Evolutionary conservation across 1,139 yeast genomes (phyloP).

Genomic region (Zygotorulaspora mrakii): DNA sequence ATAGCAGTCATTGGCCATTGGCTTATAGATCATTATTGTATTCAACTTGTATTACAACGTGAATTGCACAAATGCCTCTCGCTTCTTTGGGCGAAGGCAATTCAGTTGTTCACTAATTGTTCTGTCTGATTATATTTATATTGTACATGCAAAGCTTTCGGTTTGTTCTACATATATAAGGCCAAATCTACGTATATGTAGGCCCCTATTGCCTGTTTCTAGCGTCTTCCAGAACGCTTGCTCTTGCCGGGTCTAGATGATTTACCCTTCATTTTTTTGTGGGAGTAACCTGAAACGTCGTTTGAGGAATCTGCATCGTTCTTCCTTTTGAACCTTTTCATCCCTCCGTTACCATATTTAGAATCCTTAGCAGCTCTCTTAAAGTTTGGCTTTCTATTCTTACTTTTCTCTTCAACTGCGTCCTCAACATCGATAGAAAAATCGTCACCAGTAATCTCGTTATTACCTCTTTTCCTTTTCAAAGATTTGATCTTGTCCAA

Average conservation of each 20-base stretch:
- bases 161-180: background rate
- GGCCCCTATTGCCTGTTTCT: background rate
- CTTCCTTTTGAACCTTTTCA: constrained; percentile 66
- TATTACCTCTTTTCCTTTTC: constrained; percentile 79
- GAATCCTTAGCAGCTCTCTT: constrained; percentile 67
- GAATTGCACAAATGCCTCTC: no score
- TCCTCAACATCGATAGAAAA: constrained; percentile 85
- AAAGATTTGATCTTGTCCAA: constrained; percentile 84
- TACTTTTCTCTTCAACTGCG: constrained; percentile 43
- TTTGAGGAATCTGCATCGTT: constrained; percentile 74
- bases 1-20: no score
- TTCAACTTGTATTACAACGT: no score
- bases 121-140: background rate
- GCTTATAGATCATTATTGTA: no score
- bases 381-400: constrained; percentile 51
- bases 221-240: constrained; percentile 43
- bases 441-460: constrained; percentile 54
- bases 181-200: background rate
- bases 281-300: constrained; percentile 62
- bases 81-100: no score
- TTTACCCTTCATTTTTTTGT: constrained; percentile 53
- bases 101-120: background rate
- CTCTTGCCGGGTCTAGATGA: constrained; percentile 72
- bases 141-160: constrained; percentile 2
- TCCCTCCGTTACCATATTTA: constrained; percentile 70